These are phyloP conservation scores for Eragrostis curvula DNA, from an alignment of 176 grass and related monocot genomes.

Conservation along the genomic window DNA sequence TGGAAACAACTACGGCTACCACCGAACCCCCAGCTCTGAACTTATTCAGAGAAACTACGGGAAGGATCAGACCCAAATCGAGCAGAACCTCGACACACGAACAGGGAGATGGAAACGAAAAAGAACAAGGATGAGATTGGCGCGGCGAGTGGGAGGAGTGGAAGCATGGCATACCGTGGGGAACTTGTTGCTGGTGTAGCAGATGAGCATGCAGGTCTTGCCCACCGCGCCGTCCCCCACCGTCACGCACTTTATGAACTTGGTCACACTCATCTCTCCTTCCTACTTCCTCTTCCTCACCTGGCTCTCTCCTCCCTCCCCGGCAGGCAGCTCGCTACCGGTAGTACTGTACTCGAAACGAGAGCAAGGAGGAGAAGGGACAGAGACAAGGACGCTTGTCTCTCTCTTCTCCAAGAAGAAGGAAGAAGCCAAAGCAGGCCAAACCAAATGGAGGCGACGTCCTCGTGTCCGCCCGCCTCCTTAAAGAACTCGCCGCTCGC, in stretches of 20 bases:
- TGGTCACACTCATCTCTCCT: constrained; percentile 84
- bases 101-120: not conserved
- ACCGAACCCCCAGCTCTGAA: not conserved
- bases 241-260: constrained; percentile 99
- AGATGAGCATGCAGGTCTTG: constrained; percentile 99
- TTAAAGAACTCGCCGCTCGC: constrained; percentile 49
- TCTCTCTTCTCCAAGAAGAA: not conserved
- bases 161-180: constrained; percentile 58
- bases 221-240: constrained; percentile 98
- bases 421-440: not conserved
- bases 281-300: not conserved
- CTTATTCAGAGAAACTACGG: not conserved
- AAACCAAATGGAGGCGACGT: not conserved
- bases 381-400: constrained; percentile 27
- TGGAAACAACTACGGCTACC: not conserved
- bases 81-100: not conserved
- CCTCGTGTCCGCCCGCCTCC: constrained; percentile 16
- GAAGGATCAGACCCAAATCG: not conserved
- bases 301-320: not conserved
- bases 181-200: constrained; percentile 99
- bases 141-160: not conserved
- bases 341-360: too few species aligned
- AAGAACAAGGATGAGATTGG: too few species aligned
- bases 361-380: not conserved
- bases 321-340: not conserved